Percentiles rank a stretch among this genome's conserved stretches.
phyloP scores from a whole-genome alignment of 768 basidiomycete species.

The Strobilomyces dryophilus region DNA sequence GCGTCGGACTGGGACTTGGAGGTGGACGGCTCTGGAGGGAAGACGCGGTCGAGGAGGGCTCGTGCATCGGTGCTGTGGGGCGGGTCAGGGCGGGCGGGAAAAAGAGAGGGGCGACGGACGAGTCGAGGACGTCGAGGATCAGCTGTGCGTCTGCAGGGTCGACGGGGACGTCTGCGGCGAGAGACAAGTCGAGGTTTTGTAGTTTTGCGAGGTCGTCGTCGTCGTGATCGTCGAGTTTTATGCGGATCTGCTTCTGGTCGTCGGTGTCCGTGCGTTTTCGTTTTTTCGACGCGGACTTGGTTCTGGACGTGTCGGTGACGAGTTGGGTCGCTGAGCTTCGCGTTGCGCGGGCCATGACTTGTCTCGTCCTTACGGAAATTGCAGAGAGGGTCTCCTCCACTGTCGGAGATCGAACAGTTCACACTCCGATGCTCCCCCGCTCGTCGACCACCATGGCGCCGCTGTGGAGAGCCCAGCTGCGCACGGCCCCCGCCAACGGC shows the following conservation, averaged over 20 bases:
- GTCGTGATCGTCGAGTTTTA: conserved; percentile 29
- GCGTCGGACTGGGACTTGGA: conserved; percentile 31
- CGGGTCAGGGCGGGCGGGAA: neutral
- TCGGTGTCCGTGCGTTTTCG: conserved; percentile 57
- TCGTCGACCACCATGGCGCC: conserved; percentile 30
- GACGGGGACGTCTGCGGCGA: conserved; percentile 47
- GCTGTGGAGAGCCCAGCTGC: conserved; percentile 43
- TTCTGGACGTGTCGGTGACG: conserved; percentile 21
- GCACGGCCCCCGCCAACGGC: conserved; percentile 69
- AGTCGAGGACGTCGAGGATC: conserved; percentile 57
- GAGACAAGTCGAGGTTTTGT: conserved; percentile 29
- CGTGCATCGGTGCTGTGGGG: conserved; percentile 59
- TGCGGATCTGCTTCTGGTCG: conserved; percentile 52
- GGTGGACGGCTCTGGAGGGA: conserved; percentile 47
- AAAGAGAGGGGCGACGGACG: conserved; percentile 33
- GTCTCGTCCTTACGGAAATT: neutral
- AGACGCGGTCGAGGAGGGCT: conserved; percentile 76
- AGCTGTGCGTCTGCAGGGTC: conserved; percentile 42
- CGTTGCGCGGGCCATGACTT: conserved; percentile 71
- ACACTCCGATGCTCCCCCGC: conserved; percentile 23
- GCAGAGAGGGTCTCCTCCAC: neutral
- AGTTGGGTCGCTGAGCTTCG: conserved; percentile 48
- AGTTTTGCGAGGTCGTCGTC: conserved; percentile 18
- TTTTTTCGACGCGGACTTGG: conserved; percentile 47
- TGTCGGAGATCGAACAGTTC: conserved; percentile 18